Evolutionary conservation across 352 stramenopile genomes (phyloP), one percentile per base, ranked within the genome.

Genomic region (Pythium oligandrum): DNA sequence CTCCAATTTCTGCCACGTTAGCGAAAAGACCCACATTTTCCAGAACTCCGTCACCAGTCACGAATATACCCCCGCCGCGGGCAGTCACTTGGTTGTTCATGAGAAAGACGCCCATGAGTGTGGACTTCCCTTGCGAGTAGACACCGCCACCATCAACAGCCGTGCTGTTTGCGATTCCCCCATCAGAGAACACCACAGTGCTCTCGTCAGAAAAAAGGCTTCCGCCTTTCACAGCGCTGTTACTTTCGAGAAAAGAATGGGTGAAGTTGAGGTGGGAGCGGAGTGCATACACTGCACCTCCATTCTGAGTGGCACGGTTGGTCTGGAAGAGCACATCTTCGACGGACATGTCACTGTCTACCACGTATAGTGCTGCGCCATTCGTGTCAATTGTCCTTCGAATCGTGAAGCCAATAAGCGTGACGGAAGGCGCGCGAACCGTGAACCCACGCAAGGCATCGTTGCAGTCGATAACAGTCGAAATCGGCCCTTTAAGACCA

Each of bases 381-480:
- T 59, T 40, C 0, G 32, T 40, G 7, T 51, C 47, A 7, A 42
- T 32, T 11, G 53, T 53, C 34, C 70, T 69, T 4, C 46, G 35
- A 0, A 87, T 46, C 6, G 61, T 61, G 0, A 88, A 61, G 8
- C 64, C 57, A 7, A 43, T 31, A 4, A 88, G 33, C 9, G 42
- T 36, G 31, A 65, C 45, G 11, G 44, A 6, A 17, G 50, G 53
- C 0, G 50, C 37, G 12, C 40, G 30, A 39, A 86, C 65, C 5
- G 52, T 57, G n/a, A 86, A 42, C 0, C 75, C 77, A 9, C 26
- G 32, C 6, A 52, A 56, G 1, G 40, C 3, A 11, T 37, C 31
- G 30, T 47, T 26, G 33, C 78, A 88, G 40, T 88, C 62, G n/a
- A 86, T 43, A 2, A 31, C 61, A 4, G 75, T 83, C 4, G 70